These are phyloP conservation scores for Gamsiella multidivaricata DNA, from an alignment of 192 early-diverging fungal genomes.

Conservation along the genomic window DNA sequence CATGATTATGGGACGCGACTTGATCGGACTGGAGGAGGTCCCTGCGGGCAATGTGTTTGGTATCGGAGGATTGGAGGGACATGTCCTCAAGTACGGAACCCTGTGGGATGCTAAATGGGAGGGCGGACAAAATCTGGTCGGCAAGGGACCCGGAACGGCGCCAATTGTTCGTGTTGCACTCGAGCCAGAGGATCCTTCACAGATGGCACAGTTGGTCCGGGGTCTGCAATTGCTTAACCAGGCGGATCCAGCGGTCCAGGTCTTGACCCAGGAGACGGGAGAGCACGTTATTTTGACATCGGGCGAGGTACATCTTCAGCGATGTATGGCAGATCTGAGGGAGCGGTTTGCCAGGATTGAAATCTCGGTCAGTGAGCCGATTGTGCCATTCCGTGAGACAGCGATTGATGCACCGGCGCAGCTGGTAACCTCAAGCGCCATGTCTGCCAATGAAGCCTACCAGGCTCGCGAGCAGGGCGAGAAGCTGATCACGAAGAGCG, in stretches of 20 bases:
- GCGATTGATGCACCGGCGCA: slow-evolving; percentile 66
- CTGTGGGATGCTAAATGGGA: slow-evolving; percentile 74
- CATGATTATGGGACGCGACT: slow-evolving; percentile 97
- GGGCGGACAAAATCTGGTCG: slow-evolving; percentile 82
- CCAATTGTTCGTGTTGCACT: slow-evolving; percentile 98
- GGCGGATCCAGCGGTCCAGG: slow-evolving; percentile 94
- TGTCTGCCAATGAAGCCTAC: slow-evolving; percentile 28
- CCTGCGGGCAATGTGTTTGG: slow-evolving; percentile 98
- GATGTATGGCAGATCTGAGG: slow-evolving; percentile 92
- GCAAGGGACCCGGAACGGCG: slow-evolving; percentile 69
- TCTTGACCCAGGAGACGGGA: slow-evolving; percentile 92
- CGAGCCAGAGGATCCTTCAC: slow-evolving; percentile 89
- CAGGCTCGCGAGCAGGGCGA: slow-evolving; percentile 54
- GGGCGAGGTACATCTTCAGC: slow-evolving; percentile 90
- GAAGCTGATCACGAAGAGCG: slow-evolving; percentile 56
- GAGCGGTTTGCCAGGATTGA: slow-evolving; percentile 95
- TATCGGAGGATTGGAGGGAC: slow-evolving; percentile 87
- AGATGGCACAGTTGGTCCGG: slow-evolving; percentile 86
- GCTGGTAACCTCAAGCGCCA: slow-evolving; percentile 28
- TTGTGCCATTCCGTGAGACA: slow-evolving; percentile 98
- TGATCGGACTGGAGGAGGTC: slow-evolving; percentile 84
- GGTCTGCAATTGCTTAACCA: slow-evolving; percentile 93
- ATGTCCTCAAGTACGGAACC: slow-evolving; percentile 96
- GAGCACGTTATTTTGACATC: slow-evolving; percentile 97
- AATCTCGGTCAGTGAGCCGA: slow-evolving; percentile 93